Evolutionary conservation across 495 filamentous ascomycete species (phyloP), one percentile per base, ranked within the genome.

Genomic region (Aeminium ludgeri): DNA sequence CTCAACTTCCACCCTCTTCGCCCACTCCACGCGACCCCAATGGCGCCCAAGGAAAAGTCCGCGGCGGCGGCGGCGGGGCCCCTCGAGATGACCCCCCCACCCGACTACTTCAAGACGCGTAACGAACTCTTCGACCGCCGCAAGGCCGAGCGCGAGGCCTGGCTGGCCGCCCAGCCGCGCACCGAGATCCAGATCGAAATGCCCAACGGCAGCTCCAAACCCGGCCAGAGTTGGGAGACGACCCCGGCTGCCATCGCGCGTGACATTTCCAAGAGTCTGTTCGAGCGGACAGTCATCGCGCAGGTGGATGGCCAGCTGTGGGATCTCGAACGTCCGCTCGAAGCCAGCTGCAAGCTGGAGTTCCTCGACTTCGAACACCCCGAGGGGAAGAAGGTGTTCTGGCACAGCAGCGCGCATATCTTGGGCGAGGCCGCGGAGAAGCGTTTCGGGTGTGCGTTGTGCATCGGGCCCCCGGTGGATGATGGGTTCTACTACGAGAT

Each of bases 401-500:
- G 84, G 85, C 89, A 97, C 59, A 86, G 80, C 2, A 83, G 77
- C 47, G 89, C 89, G 20, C 89, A 97, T 59, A 70, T 83, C 41
- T 73, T 97, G n/a, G 89, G 89, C 41, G 87, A 95, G 59, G 84
- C 85, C 35, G 81, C 76, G 30, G 91, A 97, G 59, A 72, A 77
- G 46, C 72, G 86, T 48, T 97, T 81, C 57, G 81, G 80, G 34
- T 95, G 86, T 62, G 74, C 86, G 44, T 69, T 97, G 35, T 92
- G 83, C 49, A 85, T 93, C 53, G 89, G 89, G 7, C 89, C 89
- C 16, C 89, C 86, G 6, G 83, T 83, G 25, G 76, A 86, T 11
- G 78, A 86, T 59, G 89, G 91, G 28, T 97, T 96, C 70, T 96
- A 91, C 67, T 96, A 96, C 60, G 87, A 97, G 55, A 94, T 96